A percentile compares a stretch with the other conserved stretches of the same genome.
phyloP scores from a whole-genome alignment of 1,139 yeast genomes.

The Scheffersomyces titani region DNA sequence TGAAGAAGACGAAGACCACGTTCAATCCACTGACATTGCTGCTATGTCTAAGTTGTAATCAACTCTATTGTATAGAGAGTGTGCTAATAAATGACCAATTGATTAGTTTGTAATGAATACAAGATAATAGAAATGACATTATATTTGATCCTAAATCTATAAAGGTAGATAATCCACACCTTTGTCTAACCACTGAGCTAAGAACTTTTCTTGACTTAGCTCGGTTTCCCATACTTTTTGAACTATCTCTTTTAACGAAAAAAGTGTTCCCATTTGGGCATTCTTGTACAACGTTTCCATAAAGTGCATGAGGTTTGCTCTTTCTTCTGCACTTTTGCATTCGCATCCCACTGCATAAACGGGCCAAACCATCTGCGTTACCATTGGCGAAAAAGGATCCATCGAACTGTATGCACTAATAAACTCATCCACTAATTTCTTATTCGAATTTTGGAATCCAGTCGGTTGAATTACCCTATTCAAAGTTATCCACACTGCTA shows the following conservation, averaged over 20 bases:
- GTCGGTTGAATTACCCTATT: slow-evolving; percentile 31
- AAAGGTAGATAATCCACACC: slow-evolving; percentile 53
- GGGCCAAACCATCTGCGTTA: slow-evolving; percentile 65
- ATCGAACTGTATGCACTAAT: slow-evolving; percentile 44
- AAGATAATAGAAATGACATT: slow-evolving; percentile 56
- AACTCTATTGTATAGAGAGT: slow-evolving; percentile 18
- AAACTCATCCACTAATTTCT: slow-evolving; percentile 42
- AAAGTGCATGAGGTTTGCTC: slow-evolving; percentile 24
- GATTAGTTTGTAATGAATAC: slow-evolving; percentile 49
- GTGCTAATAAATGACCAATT: slow-evolving; percentile 3
- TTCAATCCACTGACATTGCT: slow-evolving; percentile 97
- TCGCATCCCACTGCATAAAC: slow-evolving; percentile 49
- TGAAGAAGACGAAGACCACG: slow-evolving; percentile 98
- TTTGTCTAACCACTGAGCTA: slow-evolving; percentile 45
- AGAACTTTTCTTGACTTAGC: slow-evolving; percentile 37
- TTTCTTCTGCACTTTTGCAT: slow-evolving; percentile 31
- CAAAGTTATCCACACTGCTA: slow-evolving; percentile 44
- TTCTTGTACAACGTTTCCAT: slow-evolving; percentile 44
- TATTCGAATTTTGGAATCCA: slow-evolving; percentile 18
- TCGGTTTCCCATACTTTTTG: slow-evolving; percentile 45
- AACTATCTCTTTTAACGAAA: slow-evolving; percentile 39
- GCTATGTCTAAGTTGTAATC: slow-evolving; percentile 95
- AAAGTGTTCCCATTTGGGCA: slow-evolving; percentile 54
- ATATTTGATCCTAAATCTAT: slow-evolving; percentile 13
- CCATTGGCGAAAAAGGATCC: slow-evolving; percentile 44